These are phyloP conservation scores for Malus domestica DNA, from an alignment of 306 rosid genomes.

Conservation along the genomic window ASM211411v1 NC_041791.1:32344501-32345000, in stretches of 20 bases:
- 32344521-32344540: not conserved
- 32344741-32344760: not conserved
- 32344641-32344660: constrained; percentile 43
- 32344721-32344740: constrained; percentile 10
- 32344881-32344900: constrained; percentile 95
- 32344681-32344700: constrained; percentile 71
- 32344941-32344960: not conserved
- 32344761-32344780: not conserved
- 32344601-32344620: constrained; percentile 67
- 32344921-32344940: constrained; percentile 54
- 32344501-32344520: too few species aligned
- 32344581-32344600: constrained; percentile 26
- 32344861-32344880: constrained; percentile 72
- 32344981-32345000: not conserved
- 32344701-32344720: constrained; percentile 71
- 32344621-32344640: constrained; percentile 60
- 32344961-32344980: not conserved
- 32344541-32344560: not conserved
- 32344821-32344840: constrained; percentile 95
- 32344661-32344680: constrained; percentile 74
- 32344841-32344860: constrained; percentile 62
- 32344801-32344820: constrained; percentile 76
- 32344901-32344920: constrained; percentile 79
- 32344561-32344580: not conserved
- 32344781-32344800: constrained; percentile 1